A percentile compares a stretch with the other conserved stretches of the same genome.
Evolutionary conservation across 2,329 filamentous ascomycete species (phyloP).

Genomic region (Orbilia brochopaga): DNA sequence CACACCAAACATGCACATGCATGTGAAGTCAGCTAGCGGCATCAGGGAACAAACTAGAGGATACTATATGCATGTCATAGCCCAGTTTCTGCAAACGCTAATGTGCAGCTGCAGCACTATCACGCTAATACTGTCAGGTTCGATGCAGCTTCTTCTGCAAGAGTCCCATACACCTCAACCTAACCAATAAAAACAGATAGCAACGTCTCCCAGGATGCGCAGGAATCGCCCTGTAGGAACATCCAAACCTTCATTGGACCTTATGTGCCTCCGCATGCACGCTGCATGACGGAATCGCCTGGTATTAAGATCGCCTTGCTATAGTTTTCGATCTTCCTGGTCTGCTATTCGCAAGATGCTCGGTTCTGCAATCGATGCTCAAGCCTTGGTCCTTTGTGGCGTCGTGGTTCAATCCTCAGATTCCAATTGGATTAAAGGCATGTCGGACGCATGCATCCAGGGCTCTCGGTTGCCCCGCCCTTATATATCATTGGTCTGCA

Average conservation of each 20-base stretch:
- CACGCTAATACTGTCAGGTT: not conserved
- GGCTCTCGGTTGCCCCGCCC: not conserved
- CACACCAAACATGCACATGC: no score
- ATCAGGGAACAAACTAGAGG: not conserved
- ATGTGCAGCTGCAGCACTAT: conserved; percentile 8
- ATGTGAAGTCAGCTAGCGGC: not conserved
- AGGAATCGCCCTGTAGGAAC: not conserved
- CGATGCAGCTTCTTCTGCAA: conserved; percentile 5
- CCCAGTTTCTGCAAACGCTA: conserved; percentile 5
- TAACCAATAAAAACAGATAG: not conserved
- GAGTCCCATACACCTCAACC: not conserved
- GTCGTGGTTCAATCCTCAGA: not conserved
- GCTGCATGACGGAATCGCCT: conserved; percentile 1
- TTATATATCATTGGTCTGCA: not conserved
- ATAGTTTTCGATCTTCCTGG: not conserved
- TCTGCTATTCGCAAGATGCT: not conserved
- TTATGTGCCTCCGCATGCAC: not conserved
- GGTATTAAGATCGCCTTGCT: not conserved
- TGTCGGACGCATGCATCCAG: not conserved
- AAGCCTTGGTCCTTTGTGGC: not conserved
- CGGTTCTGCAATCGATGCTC: conserved; percentile 3
- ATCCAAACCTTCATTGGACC: not conserved
- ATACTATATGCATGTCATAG: conserved; percentile 2
- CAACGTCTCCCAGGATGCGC: not conserved
- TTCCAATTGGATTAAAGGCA: not conserved